Evolutionary conservation across 2,329 filamentous ascomycete species (phyloP), one percentile per base, ranked within the genome.

Genomic region (Talaromyces verruculosus): DNA sequence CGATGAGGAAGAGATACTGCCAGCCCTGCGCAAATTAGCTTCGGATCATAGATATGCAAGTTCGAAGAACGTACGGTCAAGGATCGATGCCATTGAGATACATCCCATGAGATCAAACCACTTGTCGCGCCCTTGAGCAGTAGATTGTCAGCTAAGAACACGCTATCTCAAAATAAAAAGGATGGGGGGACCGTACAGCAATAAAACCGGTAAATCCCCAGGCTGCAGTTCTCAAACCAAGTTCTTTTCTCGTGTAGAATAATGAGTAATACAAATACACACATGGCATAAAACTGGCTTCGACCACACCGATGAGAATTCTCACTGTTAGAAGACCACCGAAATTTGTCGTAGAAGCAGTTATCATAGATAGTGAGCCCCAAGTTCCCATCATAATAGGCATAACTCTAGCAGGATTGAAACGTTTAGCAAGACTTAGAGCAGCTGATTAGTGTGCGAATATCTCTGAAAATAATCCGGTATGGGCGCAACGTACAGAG

Each of bases 211-310:
- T 8, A 81, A 76, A 79, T 51, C 82, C 82, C 70, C 82, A 80
- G n/a, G 80, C 77, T 3, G 79, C 80, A 3, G 79, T 77, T 11
- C 80, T 77, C 59, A 82, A 80, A 0, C 77, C 80, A 69, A 82
- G 78, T 66, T 81, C 78, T 11, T 71, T 71, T 1, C 74, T 70
- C 0, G 70, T 73, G 65, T 75, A 83, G 51, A 87, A 86, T 0
- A 84, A 77, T 0, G 84, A 82, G 7, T 84, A 72, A 68, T 84
- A 87, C 72, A 85, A 86, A 2, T 86, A 83, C 15, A 83, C 81
- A 0, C 83, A 76, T 2, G 75, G 71, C 28, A 65, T 60, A n/a
- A 59, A 65, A 49, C 63, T 65, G 17, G 63, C 63, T 35, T 65
- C 63, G n/a, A 60, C 63, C 11, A 60, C 37, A 1, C 83, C 65